These are phyloP conservation scores for Pyrrhoderma lamaoense DNA, from an alignment of 1,284 basidiomycete genomes.

Conservation along the genomic window DNA sequence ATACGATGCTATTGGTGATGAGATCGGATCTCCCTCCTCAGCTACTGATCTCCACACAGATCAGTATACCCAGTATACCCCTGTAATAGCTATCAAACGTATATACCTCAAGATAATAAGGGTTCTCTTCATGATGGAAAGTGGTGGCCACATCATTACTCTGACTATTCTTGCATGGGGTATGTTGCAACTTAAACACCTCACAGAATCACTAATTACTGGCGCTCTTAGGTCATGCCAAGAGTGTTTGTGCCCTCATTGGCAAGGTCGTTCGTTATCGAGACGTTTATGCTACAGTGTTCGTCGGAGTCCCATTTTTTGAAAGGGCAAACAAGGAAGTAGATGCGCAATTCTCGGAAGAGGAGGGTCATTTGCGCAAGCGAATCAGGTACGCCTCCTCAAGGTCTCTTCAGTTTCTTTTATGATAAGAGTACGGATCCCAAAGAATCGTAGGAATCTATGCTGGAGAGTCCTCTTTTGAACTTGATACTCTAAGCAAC, in stretches of 20 bases:
- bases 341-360: constrained; percentile 1
- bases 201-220: no score
- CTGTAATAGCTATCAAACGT: no score
- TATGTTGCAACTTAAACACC: neutral
- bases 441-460: constrained; percentile 6
- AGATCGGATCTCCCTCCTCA: no score
- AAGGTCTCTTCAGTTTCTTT: neutral
- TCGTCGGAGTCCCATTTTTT: neutral
- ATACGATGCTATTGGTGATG: no score
- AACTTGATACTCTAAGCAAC: neutral
- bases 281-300: constrained; percentile 5
- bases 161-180: neutral
- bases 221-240: constrained; percentile 8
- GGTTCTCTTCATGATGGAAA: no score
- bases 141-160: neutral
- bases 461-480: neutral
- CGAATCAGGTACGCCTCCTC: constrained; percentile 6
- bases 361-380: neutral
- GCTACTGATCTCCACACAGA: no score
- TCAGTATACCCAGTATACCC: no score
- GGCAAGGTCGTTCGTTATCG: constrained; percentile 1
- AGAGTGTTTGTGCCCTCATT: constrained; percentile 8
- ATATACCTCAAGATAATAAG: no score
- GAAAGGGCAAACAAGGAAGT: constrained; percentile 7
- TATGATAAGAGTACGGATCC: neutral